Evolutionary conservation across 257 asterid genomes (phyloP), one percentile per base, ranked within the genome.

Genomic region (Solanum commersonii): DNA sequence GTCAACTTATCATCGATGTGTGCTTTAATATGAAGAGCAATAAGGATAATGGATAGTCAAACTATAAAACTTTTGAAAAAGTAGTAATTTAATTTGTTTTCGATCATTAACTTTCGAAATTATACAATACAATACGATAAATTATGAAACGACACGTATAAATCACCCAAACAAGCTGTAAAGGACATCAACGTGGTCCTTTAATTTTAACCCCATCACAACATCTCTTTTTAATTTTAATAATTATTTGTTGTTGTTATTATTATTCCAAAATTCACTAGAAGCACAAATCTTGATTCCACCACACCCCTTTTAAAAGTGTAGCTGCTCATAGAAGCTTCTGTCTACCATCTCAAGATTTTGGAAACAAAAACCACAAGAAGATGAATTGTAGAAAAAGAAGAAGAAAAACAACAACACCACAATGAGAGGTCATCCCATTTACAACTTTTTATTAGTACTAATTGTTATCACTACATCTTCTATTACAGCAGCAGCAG

Each of bases 391-490:
- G 49, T 35, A 74, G 5, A 35, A 35, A 74, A 37, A 35, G 59
- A 72, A 33, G n/a, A 33, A 71, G n/a, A 72, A 72, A 20, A 82
- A 27, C 4, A 72, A 18, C 52, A 44, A 4, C 60, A 52, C 1
- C 70, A 73, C 88, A 60, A 65, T 90, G 91, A 84, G 87, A 87
- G 67, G 89, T 88, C 89, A 88, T 88, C 89, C 34, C 29, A 88
- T 89, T 25, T 52, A 12, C 94, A 85, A 89, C 91, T 74, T 92
- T 89, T 90, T 91, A 29, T 44, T 44, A 44, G 49, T 12, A 52
- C 46, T 86, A 33, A 3, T 63, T 23, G 29, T 77, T 38, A 31
- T 77, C 42, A 35, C 29, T 35, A 74, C 91, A 52, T 89, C 83
- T 86, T 85, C 83, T 84, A 84, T 87, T 90, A 27, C 35, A 5